phyloP scores from a whole-genome alignment of 306 rosid species.

The Oxytropis ochrocephala region DNA sequence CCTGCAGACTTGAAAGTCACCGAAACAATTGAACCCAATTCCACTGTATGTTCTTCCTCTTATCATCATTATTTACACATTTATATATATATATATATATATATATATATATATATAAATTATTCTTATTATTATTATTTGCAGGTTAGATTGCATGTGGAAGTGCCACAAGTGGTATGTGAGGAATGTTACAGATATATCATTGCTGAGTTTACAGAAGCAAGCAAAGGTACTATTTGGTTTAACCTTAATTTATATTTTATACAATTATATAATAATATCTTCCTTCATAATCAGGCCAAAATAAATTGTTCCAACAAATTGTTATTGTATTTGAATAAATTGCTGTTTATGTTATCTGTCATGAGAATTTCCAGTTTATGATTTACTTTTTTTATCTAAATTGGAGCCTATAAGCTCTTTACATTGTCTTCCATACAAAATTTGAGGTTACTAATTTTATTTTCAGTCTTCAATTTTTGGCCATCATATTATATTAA shows the following conservation, averaged over 20 bases:
- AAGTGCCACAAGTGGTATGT: conserved; percentile 76
- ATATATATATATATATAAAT: too few relatives aligned
- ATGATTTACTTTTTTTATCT: not conserved
- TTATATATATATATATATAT: too few relatives aligned
- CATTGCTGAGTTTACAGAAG: conserved; percentile 68
- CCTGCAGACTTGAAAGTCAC: conserved; percentile 60
- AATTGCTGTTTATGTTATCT: not conserved
- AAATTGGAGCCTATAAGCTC: not conserved
- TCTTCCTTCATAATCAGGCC: not conserved
- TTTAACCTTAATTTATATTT: not conserved
- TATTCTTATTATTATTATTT: conserved; percentile 10
- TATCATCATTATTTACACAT: not conserved
- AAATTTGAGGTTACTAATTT: not conserved
- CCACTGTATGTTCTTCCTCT: conserved; percentile 44
- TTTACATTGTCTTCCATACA: not conserved
- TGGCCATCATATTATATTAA: not conserved
- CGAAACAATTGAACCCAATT: conserved; percentile 56
- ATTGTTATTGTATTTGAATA: not conserved
- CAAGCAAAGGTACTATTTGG: conserved; percentile 55
- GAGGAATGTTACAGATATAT: conserved; percentile 71
- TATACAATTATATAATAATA: not conserved
- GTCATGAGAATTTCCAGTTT: not conserved
- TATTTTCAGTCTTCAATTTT: not conserved
- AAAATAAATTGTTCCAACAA: not conserved
- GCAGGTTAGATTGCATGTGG: conserved; percentile 78